These are phyloP conservation scores for Verticillium alfalfae DNA, from an alignment of 2,329 filamentous ascomycete genomes.

Conservation along the genomic window DNA sequence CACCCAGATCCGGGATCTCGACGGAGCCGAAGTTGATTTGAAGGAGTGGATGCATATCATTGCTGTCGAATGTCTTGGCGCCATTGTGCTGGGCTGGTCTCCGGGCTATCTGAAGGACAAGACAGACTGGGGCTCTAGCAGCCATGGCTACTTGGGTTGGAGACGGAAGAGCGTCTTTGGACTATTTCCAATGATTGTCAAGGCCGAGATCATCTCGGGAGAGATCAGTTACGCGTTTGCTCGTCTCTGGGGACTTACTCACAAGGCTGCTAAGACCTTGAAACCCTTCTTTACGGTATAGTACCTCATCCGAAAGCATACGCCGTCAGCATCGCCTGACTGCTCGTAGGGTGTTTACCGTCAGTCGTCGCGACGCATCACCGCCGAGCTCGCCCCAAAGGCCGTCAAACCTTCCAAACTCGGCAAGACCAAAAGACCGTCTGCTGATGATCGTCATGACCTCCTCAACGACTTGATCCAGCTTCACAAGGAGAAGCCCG, in stretches of 20 bases:
- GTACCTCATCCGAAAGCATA: conserved; percentile 5
- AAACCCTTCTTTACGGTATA: conserved; percentile 43
- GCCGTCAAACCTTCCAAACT: conserved; percentile 14
- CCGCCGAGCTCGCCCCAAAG: conserved; percentile 18
- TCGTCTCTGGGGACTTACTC: conserved; percentile 38
- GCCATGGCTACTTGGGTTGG: conserved; percentile 44
- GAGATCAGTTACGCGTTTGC: conserved; percentile 31
- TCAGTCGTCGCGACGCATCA: conserved; percentile 26
- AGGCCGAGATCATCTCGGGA: conserved; percentile 30
- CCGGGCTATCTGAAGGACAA: conserved; percentile 37
- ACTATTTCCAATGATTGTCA: conserved; percentile 36
- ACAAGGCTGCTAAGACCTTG: conserved; percentile 34
- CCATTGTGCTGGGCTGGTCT: conserved; percentile 46
- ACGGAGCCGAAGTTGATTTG: conserved; percentile 36
- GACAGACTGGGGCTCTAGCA: conserved; percentile 41
- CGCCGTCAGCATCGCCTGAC: neutral
- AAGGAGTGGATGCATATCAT: conserved; percentile 54
- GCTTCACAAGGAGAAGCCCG: conserved; percentile 36
- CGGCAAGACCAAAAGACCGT: conserved; percentile 10
- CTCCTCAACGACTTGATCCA: conserved; percentile 40
- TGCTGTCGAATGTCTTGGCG: conserved; percentile 44
- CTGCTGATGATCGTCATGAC: conserved; percentile 28
- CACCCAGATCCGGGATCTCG: conserved; percentile 25
- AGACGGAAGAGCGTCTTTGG: conserved; percentile 47
- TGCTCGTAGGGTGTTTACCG: conserved; percentile 6